Percentiles rank a stretch among this genome's conserved stretches.
Conservation (phyloP, 78 protist genomes). For the Speleostelium caveatum region DNA sequence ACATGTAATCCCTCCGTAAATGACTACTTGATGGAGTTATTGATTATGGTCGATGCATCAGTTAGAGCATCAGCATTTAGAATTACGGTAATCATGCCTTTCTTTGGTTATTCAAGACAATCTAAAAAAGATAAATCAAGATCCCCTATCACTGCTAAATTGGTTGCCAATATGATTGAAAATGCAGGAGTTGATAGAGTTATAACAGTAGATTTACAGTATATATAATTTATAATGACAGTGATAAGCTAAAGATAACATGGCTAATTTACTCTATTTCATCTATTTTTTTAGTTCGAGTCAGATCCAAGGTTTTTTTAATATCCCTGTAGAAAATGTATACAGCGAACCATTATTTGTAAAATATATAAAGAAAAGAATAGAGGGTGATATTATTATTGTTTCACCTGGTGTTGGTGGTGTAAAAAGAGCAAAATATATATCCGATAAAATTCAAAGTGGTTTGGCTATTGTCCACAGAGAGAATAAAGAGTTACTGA, state of each 20-base stretch:
- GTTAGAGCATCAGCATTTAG: slow-evolving; percentile 87
- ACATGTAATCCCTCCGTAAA: slow-evolving; percentile 78
- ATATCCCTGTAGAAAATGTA: slow-evolving; percentile 92
- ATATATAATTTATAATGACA: slow-evolving; percentile 27
- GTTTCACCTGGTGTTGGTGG: slow-evolving; percentile 92
- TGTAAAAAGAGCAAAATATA: slow-evolving; percentile 78
- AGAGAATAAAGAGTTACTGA: slow-evolving; percentile 60
- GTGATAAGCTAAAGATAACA: not conserved
- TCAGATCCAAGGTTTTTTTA: slow-evolving; percentile 87
- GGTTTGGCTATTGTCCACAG: slow-evolving; percentile 88
- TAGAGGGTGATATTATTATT: slow-evolving; percentile 46
- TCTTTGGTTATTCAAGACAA: slow-evolving; percentile 89
- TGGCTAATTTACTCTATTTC: not conserved
- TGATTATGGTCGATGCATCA: slow-evolving; percentile 89
- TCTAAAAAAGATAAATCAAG: slow-evolving; percentile 87
- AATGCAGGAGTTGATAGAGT: slow-evolving; percentile 90
- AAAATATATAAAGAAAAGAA: slow-evolving; percentile 74
- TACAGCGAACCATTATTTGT: slow-evolving; percentile 80
- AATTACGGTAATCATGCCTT: slow-evolving; percentile 89
- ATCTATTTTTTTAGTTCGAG: slow-evolving; percentile 40
- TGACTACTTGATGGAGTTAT: slow-evolving; percentile 89
- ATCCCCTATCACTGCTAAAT: slow-evolving; percentile 89
- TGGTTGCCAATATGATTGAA: slow-evolving; percentile 90
- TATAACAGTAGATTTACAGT: slow-evolving; percentile 90
- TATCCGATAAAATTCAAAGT: slow-evolving; percentile 78